These are phyloP conservation scores for Jaenimonas drosophilae DNA, from an alignment of 208 protist species.

Conservation along the genomic window DNA sequence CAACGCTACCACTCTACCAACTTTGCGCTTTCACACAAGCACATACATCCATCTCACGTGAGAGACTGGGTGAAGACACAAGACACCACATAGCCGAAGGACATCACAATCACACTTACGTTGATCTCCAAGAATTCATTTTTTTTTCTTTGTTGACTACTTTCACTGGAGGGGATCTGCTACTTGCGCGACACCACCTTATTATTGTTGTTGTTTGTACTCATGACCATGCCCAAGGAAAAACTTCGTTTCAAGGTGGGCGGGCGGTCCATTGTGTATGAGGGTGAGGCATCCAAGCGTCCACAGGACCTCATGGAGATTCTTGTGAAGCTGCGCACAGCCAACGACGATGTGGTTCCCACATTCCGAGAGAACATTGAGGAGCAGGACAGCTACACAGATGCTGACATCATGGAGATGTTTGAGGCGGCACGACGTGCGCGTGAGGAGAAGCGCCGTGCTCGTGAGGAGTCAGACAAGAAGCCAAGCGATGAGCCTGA, in stretches of 20 bases:
- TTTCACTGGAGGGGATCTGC: background rate
- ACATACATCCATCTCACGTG: too few species aligned
- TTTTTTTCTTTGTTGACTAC: conserved; percentile 1
- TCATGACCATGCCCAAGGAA: conserved; percentile 45
- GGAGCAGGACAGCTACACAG: conserved; percentile 22
- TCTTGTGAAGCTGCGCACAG: conserved; percentile 56
- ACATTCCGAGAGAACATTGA: conserved; percentile 72
- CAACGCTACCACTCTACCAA: too few species aligned
- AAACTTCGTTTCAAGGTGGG: conserved; percentile 55
- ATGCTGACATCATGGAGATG: conserved; percentile 38
- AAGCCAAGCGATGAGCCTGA: conserved; percentile 21
- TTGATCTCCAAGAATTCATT: background rate
- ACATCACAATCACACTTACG: too few species aligned
- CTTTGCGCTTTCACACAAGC: too few species aligned
- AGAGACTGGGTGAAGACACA: too few species aligned
- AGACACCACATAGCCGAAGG: too few species aligned
- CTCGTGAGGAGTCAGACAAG: background rate
- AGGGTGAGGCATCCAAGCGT: conserved; percentile 47
- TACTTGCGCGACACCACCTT: conserved; percentile 3
- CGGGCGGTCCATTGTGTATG: conserved; percentile 55
- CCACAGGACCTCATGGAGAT: conserved; percentile 74
- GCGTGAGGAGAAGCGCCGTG: conserved; percentile 27
- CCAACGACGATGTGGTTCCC: conserved; percentile 21
- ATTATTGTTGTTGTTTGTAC: background rate
- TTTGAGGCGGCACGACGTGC: conserved; percentile 24